A percentile compares a stretch with the other conserved stretches of the same genome.
phyloP scores from a whole-genome alignment of 164 flowering plant species.

The Tinospora cordifolia region DNA sequence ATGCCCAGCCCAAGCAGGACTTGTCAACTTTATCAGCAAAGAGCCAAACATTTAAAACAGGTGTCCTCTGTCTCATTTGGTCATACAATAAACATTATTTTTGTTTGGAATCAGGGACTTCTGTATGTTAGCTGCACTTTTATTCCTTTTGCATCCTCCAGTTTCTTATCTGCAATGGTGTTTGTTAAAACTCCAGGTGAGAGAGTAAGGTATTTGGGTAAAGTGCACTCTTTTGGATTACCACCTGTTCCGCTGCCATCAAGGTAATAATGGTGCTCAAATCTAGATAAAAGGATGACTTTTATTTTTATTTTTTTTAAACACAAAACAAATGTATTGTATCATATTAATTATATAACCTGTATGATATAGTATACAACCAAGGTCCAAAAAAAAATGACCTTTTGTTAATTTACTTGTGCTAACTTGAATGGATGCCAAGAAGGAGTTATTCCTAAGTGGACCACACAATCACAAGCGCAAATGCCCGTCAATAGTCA shows the following conservation, averaged over 20 bases:
- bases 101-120: too few relatives aligned
- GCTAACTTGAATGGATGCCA: too few relatives aligned
- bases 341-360: too few relatives aligned
- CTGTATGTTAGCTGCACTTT: background rate
- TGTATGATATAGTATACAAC: too few relatives aligned
- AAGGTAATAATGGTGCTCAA: constrained; percentile 30
- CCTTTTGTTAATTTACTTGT: too few relatives aligned
- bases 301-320: too few relatives aligned
- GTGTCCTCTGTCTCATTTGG: constrained; percentile 19
- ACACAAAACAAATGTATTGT: too few relatives aligned
- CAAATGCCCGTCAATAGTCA: too few relatives aligned
- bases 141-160: background rate
- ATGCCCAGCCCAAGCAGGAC: constrained; percentile 55
- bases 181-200: constrained; percentile 45
- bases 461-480: too few relatives aligned
- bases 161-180: constrained; percentile 1
- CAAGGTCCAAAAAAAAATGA: too few relatives aligned
- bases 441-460: too few relatives aligned
- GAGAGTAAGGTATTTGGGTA: constrained; percentile 65
- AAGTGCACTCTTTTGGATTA: constrained; percentile 26
- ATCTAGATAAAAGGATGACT: too few relatives aligned
- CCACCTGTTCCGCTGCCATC: constrained; percentile 30
- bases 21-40: constrained; percentile 64
- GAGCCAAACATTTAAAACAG: constrained; percentile 40
- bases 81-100: background rate